Percentiles rank a stretch among this genome's conserved stretches.
Conservation (phyloP, 371 early-diverging fungal species). For the Mucor saturninus region DNA sequence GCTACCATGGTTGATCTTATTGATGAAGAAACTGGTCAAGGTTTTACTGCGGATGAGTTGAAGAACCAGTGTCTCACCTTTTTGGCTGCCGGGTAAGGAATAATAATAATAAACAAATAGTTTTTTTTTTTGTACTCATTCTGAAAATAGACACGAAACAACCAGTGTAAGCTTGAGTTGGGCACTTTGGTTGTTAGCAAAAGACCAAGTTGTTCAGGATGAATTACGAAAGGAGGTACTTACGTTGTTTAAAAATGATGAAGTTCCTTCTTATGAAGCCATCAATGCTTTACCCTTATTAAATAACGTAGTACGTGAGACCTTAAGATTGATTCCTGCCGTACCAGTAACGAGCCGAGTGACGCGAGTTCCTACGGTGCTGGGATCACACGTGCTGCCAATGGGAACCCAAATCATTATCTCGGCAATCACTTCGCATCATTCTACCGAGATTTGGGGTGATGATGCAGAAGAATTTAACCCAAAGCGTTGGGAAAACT, state of each 20-base stretch:
- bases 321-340: slow-evolving; percentile 55
- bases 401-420: slow-evolving; percentile 57
- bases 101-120: neutral
- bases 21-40: slow-evolving; percentile 44
- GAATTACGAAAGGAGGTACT: slow-evolving; percentile 50
- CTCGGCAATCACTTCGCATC: slow-evolving; percentile 50
- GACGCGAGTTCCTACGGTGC: slow-evolving; percentile 41
- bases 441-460: slow-evolving; percentile 63
- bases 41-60: slow-evolving; percentile 34
- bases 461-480: slow-evolving; percentile 65
- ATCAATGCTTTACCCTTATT: slow-evolving; percentile 52
- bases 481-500: slow-evolving; percentile 64
- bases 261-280: slow-evolving; percentile 46
- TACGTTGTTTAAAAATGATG: slow-evolving; percentile 25
- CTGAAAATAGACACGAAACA: slow-evolving; percentile 49
- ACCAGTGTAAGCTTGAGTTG: slow-evolving; percentile 60
- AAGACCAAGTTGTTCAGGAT: slow-evolving; percentile 46
- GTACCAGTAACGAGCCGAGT: slow-evolving; percentile 56
- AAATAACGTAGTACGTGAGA: slow-evolving; percentile 59
- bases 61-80: slow-evolving; percentile 44
- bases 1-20: slow-evolving; percentile 37
- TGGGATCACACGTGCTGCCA: slow-evolving; percentile 54
- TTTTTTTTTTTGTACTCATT: too few relatives aligned
- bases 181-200: slow-evolving; percentile 59
- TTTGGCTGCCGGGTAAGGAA: slow-evolving; percentile 48